Base-by-base conservation (phyloP, 345 rosid species). In the Crucihimalaya himalaica region DNA sequence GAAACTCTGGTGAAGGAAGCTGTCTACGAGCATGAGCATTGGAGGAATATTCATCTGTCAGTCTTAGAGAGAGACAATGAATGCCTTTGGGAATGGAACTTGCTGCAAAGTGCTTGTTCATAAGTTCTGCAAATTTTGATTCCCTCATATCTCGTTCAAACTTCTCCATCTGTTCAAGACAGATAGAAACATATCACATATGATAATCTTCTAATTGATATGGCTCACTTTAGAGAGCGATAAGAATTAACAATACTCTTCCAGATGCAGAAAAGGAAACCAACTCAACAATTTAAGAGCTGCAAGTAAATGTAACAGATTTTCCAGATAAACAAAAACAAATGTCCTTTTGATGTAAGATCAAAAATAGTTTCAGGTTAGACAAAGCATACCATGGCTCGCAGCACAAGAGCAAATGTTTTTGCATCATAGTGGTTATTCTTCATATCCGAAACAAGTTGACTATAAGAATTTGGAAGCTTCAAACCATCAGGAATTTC, bases 31-130 rank as follows among this genome's bases (percentile, higher is more conserved):
- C 99, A 47, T 86, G 95, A 76, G 99, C 97, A 81, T 96, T 96
- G 46, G 98, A 92, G 67, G 99, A 92, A 83, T 96, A 96, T 79
- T 96, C 99, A 84, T 92, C 98, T 10, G 99, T 92, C 78, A 96
- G 84, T 63, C 93, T 95, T 32, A 92, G 82, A 79, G 99, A 86
- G 70, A 96, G 98, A 78, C 99, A 96, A 66, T 92, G 91, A 83
- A 96, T 86, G 81, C 98, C 93, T 86, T 90, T 96, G 11, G 99
- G 98, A 74, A 96, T 83, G 78, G 99, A 96, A 84, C 93, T 89
- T 66, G 99, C 99, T 70, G 99, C 98, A 77, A 96, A 90, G 78
- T 96, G 99, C 83, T 96, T 96, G 85, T 92, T 92, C 98, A 92
- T 92, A 63, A 92, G 89, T 81, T 96, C 98, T 34, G 95, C 73